Evolutionary conservation across 75 land plant species (phyloP).

Genomic region (Pseudotsuga menziesii): DNA sequence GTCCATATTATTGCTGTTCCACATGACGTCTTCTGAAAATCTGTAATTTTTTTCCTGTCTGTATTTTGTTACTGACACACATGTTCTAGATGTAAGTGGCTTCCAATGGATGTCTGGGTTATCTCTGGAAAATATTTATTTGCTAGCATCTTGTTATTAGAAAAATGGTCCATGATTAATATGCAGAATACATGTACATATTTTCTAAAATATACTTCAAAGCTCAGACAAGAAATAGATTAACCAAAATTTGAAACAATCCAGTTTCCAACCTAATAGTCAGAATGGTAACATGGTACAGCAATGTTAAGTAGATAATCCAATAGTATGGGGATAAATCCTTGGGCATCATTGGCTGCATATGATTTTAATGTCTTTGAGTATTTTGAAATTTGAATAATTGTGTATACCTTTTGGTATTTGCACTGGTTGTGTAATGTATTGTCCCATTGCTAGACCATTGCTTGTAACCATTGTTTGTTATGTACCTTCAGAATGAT

Average conservation of each 20-base stretch:
- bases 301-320: not conserved
- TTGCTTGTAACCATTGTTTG: not conserved
- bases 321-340: not conserved
- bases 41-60: not conserved
- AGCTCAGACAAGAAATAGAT: not conserved
- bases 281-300: not conserved
- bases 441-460: not conserved
- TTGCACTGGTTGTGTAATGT: not conserved
- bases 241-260: not conserved
- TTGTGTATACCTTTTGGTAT: not conserved
- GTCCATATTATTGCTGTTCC: not conserved
- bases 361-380: not conserved
- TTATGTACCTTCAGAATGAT: constrained; percentile 44
- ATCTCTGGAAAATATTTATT: not conserved
- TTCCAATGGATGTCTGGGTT: not conserved
- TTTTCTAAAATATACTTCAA: not conserved
- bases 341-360: not conserved
- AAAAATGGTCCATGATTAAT: not conserved
- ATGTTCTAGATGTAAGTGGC: not conserved
- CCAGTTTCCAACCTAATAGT: not conserved
- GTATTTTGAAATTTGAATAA: not conserved
- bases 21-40: constrained; percentile 1
- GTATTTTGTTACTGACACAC: not conserved
- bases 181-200: not conserved
- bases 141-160: not conserved